Evolutionary conservation across 2,329 filamentous ascomycete species (phyloP), one percentile per base, ranked within the genome.

Genomic region (Aspergillus versicolor): DNA sequence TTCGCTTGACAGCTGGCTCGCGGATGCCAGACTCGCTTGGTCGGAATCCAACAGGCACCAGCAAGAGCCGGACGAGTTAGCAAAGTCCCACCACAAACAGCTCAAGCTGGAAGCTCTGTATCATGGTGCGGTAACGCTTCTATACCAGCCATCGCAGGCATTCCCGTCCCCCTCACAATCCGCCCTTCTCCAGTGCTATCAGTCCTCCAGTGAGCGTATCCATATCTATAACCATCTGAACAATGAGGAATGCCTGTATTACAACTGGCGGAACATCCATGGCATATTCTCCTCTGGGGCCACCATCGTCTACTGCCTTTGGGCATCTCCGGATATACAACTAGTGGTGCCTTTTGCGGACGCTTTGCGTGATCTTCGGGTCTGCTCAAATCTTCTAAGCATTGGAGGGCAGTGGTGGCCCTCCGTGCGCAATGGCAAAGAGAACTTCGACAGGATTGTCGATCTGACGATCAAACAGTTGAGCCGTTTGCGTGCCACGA

Each of bases 371-470:
- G 64, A 68, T 49, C 57, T 69, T 6, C 66, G 73, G 6, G 67
- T 62, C 0, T 75, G 73, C 42, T 74, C 73, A 0, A 75, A 68
- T 41, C 65, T 75, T 3, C 65, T 77, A 3, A 73, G 70, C n/a
- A 66, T 74, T 15, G 74, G 73, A 3, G 71, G 74, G 4, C 73
- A 76, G 52, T 76, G 73, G 73, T 77, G 75, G 75, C 73, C 72
- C 6, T 73, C 70, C 0, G 70, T 70, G 17, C 71, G 67, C 12
- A 70, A 60, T 6, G 69, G 69, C 2, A 68, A 69, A 37, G 60
- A 63, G 3, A 73, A 68, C 42, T 73, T 74, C 45, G 71, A 68
- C 21, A 58, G 58, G 42, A 63, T 70, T 24, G 66, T 69, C 8
- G 68, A 71, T 34, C 49, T 71, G 13, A 68, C 67, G 3, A 65